A percentile compares a stretch with the other conserved stretches of the same genome.
Evolutionary conservation across 306 rosid species (phyloP).

Genomic region (Gastrolobium villosum): DNA sequence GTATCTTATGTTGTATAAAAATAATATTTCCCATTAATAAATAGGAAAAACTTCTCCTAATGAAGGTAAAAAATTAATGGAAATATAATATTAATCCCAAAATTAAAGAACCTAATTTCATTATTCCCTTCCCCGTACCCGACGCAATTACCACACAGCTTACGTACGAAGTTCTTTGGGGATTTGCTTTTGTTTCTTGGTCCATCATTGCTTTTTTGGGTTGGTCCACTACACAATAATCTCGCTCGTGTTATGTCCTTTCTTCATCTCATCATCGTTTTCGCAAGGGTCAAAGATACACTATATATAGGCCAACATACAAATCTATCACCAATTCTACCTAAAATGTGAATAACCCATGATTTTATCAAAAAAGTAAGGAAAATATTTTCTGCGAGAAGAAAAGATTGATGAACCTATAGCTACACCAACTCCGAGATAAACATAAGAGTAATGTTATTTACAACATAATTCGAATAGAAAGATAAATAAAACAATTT

Average conservation of each 20-base stretch:
- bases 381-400: background rate
- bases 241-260: background rate
- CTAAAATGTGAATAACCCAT: background rate
- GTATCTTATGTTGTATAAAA: too few relatives aligned
- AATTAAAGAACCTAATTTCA: too few relatives aligned
- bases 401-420: background rate
- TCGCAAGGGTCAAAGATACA: background rate
- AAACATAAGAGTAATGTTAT: background rate
- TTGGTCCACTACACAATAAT: background rate
- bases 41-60: too few relatives aligned
- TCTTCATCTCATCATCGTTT: conserved; percentile 7
- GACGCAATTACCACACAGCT: background rate
- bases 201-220: background rate
- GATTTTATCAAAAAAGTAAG: background rate
- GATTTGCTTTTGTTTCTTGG: background rate
- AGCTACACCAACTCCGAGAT: background rate
- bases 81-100: too few relatives aligned
- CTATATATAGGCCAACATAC: background rate
- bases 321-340: background rate
- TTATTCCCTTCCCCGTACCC: too few relatives aligned
- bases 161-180: background rate
- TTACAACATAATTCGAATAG: background rate
- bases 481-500: background rate
- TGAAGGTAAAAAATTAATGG: too few relatives aligned
- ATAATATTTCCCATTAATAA: too few relatives aligned